Evolutionary conservation across 2,329 filamentous ascomycete species (phyloP).

Genomic region (Dothideomycetes sp.): DNA sequence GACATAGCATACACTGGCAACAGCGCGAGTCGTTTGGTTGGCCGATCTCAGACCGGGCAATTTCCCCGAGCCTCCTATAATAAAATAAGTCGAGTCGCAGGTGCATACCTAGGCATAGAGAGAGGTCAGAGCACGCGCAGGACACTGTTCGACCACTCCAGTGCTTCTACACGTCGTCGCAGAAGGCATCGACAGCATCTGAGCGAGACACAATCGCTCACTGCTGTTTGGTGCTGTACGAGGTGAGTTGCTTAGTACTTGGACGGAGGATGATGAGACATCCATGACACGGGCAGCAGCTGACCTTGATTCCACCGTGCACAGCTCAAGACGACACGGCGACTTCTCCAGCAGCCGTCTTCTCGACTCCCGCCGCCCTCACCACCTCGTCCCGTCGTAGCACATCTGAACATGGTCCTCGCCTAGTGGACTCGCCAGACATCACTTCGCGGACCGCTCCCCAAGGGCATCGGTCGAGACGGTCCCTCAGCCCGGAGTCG

Average conservation of each 20-base stretch:
- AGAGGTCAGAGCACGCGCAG: background rate
- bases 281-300: too few species aligned
- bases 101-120: background rate
- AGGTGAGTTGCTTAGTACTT: too few species aligned
- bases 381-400: conserved; percentile 6
- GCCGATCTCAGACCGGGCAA: conserved; percentile 1
- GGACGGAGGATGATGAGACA: too few species aligned
- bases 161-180: too few species aligned
- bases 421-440: conserved; percentile 5
- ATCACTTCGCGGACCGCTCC: conserved; percentile 6
- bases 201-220: conserved; percentile 14
- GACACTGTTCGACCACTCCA: too few species aligned
- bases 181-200: conserved; percentile 12
- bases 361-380: background rate
- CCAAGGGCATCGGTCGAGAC: conserved; percentile 1
- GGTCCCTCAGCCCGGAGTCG: conserved; percentile 2
- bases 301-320: too few species aligned
- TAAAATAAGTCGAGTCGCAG: conserved; percentile 2
- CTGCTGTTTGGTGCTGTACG: conserved; percentile 8
- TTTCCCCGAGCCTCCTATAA: conserved; percentile 2
- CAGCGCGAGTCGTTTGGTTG: too few species aligned
- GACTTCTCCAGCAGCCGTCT: conserved; percentile 3
- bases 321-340: conserved; percentile 4
- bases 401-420: conserved; percentile 5
- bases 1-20: too few species aligned